A percentile compares a stretch with the other conserved stretches of the same genome.
These are phyloP conservation scores for Yamadazyma atmosphaerica DNA, from an alignment of 1,139 yeast genomes.

Conservation along the genomic window DNA sequence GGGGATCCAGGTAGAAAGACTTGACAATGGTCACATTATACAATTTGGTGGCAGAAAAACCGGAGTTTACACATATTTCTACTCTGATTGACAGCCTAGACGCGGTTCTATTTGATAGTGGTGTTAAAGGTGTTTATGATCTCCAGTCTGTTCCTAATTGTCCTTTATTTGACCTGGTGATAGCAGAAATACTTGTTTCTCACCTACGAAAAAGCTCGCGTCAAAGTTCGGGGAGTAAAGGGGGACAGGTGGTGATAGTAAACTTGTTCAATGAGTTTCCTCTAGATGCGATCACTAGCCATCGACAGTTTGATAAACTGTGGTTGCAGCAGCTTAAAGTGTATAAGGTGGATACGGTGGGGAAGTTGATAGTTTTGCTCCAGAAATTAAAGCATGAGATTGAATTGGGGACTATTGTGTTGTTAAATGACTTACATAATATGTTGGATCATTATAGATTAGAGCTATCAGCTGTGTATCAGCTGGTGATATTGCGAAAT, in stretches of 20 bases:
- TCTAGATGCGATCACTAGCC: constrained; percentile 19
- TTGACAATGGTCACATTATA: constrained; percentile 9
- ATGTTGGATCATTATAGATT: constrained; percentile 35
- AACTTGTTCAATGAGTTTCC: constrained; percentile 36
- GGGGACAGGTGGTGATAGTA: constrained; percentile 27
- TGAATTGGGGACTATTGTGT: not conserved
- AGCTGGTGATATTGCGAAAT: constrained; percentile 34
- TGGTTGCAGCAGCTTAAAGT: constrained; percentile 20
- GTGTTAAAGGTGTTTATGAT: constrained; percentile 26
- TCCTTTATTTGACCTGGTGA: constrained; percentile 22
- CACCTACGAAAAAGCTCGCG: constrained; percentile 21
- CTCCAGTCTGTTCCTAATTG: constrained; percentile 40
- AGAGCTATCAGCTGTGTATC: constrained; percentile 35
- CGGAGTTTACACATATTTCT: constrained; percentile 9
- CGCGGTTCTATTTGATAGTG: constrained; percentile 4
- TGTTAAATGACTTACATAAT: constrained; percentile 34
- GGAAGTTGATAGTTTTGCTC: constrained; percentile 24
- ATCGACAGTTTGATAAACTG: constrained; percentile 18
- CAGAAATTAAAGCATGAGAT: constrained; percentile 14
- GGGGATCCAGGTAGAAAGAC: too few relatives aligned
- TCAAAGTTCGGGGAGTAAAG: too few relatives aligned
- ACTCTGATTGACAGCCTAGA: constrained; percentile 17
- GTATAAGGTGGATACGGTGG: constrained; percentile 29
- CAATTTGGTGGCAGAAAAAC: constrained; percentile 7
- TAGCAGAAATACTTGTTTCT: constrained; percentile 25